phyloP scores from a whole-genome alignment of 2,329 filamentous ascomycete genomes.

The Pseudocercospora ulei region DNA sequence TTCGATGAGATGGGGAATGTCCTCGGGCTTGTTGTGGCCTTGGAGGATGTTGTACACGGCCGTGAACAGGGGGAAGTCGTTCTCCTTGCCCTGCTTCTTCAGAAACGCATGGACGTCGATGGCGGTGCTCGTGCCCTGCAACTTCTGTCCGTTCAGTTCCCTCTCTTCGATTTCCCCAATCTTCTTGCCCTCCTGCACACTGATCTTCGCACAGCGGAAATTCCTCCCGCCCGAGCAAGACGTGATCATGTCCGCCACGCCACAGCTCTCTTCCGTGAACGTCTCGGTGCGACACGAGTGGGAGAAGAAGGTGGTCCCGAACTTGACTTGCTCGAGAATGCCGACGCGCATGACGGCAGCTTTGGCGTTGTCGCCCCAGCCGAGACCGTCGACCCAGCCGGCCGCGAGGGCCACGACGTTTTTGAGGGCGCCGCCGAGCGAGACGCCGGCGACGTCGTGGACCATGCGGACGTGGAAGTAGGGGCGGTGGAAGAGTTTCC shows the following conservation, averaged over 20 bases:
- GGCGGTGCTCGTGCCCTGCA: constrained; percentile 88
- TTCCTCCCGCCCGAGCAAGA: constrained; percentile 87
- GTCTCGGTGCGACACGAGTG: constrained; percentile 70
- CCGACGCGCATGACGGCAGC: constrained; percentile 97
- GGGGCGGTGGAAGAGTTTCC: constrained; percentile 80
- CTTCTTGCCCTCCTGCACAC: constrained; percentile 64
- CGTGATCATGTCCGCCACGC: constrained; percentile 91
- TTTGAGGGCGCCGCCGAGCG: constrained; percentile 86
- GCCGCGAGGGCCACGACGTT: constrained; percentile 92
- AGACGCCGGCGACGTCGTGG: constrained; percentile 90
- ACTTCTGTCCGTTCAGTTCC: constrained; percentile 91
- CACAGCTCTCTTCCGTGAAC: constrained; percentile 93
- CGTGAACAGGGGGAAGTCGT: constrained; percentile 85
- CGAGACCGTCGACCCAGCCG: constrained; percentile 87
- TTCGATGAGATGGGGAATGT: constrained; percentile 60
- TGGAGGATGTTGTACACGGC: constrained; percentile 74
- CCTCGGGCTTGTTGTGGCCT: constrained; percentile 64
- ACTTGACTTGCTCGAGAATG: constrained; percentile 90
- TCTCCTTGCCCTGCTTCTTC: constrained; percentile 63
- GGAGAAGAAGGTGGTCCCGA: constrained; percentile 86
- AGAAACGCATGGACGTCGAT: constrained; percentile 85
- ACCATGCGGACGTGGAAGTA: constrained; percentile 98
- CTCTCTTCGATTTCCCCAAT: constrained; percentile 80
- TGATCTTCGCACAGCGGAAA: constrained; percentile 84
- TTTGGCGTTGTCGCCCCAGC: constrained; percentile 98